Conservation (phyloP, 2,329 filamentous ascomycete species). For the Decorospora gaudefroyi region DNA sequence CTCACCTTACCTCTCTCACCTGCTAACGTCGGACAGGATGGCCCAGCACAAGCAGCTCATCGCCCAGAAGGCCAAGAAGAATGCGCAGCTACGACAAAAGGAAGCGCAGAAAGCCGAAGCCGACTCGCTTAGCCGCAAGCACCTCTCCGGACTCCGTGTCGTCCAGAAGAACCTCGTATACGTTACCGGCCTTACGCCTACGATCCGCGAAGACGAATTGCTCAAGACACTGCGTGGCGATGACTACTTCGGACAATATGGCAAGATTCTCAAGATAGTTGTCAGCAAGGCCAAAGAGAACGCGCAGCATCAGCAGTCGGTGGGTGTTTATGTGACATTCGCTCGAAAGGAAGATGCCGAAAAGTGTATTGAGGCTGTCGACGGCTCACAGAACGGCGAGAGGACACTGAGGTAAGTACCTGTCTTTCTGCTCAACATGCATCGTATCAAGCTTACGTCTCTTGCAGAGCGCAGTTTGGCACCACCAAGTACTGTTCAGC, state of each 20-base stretch:
- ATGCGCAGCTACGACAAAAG: constrained; percentile 85
- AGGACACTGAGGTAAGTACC: constrained; percentile 70
- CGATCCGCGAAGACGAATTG: constrained; percentile 87
- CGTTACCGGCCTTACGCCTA: constrained; percentile 90
- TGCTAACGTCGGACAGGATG: constrained; percentile 57
- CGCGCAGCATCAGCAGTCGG: constrained; percentile 72
- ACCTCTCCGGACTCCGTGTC: constrained; percentile 90
- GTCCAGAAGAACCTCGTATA: constrained; percentile 99
- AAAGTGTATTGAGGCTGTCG: constrained; percentile 86
- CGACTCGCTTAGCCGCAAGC: constrained; percentile 93
- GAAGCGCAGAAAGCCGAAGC: constrained; percentile 96
- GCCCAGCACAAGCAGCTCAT: constrained; percentile 77
- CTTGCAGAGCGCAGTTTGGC: constrained; percentile 68
- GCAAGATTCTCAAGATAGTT: constrained; percentile 97
- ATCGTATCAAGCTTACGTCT: constrained; percentile 24
- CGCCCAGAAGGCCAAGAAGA: constrained; percentile 85
- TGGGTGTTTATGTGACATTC: constrained; percentile 99
- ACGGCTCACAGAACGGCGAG: constrained; percentile 90
- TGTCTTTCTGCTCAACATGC: neutral
- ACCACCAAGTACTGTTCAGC: constrained; percentile 99
- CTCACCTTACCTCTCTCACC: constrained; percentile 16
- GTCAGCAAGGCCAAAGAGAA: constrained; percentile 92
- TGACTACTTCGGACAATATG: constrained; percentile 97
- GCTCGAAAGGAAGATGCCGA: constrained; percentile 88
- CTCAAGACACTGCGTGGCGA: constrained; percentile 86